Conservation (phyloP, 1,284 basidiomycete genomes). For the Exobasidium rhododendri region DNA sequence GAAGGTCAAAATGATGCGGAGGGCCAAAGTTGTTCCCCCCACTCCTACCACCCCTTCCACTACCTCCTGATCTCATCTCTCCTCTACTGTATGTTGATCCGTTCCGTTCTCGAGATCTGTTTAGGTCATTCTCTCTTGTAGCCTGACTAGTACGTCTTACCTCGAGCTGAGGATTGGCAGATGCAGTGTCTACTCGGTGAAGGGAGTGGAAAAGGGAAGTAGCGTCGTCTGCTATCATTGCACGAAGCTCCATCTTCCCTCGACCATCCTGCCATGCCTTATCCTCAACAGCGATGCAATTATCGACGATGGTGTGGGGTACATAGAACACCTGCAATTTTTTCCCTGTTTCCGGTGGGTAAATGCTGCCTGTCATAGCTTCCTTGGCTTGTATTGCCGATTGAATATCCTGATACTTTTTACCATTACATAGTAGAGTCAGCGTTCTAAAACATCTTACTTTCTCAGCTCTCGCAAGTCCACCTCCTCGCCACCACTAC, state of each 20-base stretch:
- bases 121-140: background rate
- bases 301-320: background rate
- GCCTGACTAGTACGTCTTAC: background rate
- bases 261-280: background rate
- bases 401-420: too few relatives aligned
- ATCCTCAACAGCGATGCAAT: constrained; percentile 1
- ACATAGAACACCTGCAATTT: background rate
- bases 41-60: background rate
- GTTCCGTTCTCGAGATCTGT: too few relatives aligned
- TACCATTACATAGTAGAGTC: too few relatives aligned
- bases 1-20: background rate
- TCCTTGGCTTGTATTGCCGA: background rate
- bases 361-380: background rate
- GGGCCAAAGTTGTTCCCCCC: too few relatives aligned
- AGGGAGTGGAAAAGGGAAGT: background rate
- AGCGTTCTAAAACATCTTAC: too few relatives aligned
- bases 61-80: too few relatives aligned
- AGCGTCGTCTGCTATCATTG: background rate
- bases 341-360: background rate
- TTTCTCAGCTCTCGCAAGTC: too few relatives aligned
- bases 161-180: background rate
- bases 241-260: constrained; percentile 6
- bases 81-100: too few relatives aligned
- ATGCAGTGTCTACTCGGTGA: background rate
- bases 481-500: too few relatives aligned